Conservation (phyloP, 1,284 basidiomycete genomes). For the Dichomitus squalens region DNA sequence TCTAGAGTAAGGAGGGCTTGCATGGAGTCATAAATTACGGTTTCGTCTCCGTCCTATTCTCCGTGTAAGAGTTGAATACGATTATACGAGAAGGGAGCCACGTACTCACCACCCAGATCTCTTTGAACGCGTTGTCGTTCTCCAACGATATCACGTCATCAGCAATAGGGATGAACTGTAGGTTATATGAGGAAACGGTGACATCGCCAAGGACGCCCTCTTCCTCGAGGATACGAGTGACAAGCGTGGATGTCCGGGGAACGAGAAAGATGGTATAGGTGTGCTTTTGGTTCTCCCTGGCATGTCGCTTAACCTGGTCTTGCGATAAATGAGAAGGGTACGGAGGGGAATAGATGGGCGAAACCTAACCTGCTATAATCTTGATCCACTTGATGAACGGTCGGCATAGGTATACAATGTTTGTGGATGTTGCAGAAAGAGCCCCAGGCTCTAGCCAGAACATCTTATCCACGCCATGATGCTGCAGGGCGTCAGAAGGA, state of each 20-base stretch:
- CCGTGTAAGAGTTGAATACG: neutral
- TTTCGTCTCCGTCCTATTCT: slow-evolving; percentile 89
- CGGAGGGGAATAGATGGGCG: slow-evolving; percentile 13
- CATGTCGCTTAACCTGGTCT: slow-evolving; percentile 89
- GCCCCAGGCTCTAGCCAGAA: slow-evolving; percentile 96
- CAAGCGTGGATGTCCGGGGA: slow-evolving; percentile 86
- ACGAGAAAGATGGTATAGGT: slow-evolving; percentile 90
- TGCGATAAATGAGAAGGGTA: slow-evolving; percentile 19
- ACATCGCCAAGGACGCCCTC: slow-evolving; percentile 93
- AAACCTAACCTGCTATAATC: slow-evolving; percentile 83
- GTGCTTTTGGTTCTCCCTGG: slow-evolving; percentile 69
- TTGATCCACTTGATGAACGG: slow-evolving; percentile 86
- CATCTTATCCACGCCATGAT: slow-evolving; percentile 99
- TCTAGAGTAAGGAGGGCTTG: slow-evolving; percentile 88
- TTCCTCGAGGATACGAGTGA: slow-evolving; percentile 83
- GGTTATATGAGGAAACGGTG: slow-evolving; percentile 82
- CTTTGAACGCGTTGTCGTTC: slow-evolving; percentile 80
- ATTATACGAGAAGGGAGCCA: neutral
- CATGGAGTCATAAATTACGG: slow-evolving; percentile 85
- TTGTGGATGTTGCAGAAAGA: slow-evolving; percentile 81
- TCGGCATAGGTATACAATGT: slow-evolving; percentile 92
- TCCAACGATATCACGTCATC: slow-evolving; percentile 91
- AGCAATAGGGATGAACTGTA: slow-evolving; percentile 93
- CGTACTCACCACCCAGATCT: slow-evolving; percentile 79
- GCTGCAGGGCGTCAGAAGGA: slow-evolving; percentile 47